Percentiles rank a stretch among this genome's conserved stretches.
Conservation (phyloP, 2,329 filamentous ascomycete species). For the Penicillium brevicompactum region DNA sequence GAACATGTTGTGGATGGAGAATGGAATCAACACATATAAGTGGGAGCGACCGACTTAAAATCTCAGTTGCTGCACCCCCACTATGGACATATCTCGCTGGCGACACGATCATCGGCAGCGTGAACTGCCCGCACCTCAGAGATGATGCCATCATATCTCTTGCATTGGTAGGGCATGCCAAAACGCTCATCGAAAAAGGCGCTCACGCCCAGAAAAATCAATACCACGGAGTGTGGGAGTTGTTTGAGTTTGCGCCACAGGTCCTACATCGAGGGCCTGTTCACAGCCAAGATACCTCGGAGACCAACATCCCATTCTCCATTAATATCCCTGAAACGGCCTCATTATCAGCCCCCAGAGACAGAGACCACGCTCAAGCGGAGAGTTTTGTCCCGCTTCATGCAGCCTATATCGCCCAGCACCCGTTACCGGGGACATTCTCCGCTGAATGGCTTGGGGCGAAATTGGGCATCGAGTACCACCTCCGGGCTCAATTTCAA, state of each 20-base stretch:
- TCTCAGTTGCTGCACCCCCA: slow-evolving; percentile 17
- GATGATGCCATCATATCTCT: slow-evolving; percentile 9
- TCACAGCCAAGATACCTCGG: slow-evolving; percentile 2
- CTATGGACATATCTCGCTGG: slow-evolving; percentile 15
- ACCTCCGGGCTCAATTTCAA: not conserved
- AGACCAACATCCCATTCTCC: slow-evolving; percentile 1
- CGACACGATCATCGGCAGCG: slow-evolving; percentile 20
- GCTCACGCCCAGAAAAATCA: not conserved
- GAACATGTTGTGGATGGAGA: not conserved
- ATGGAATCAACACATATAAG: not conserved
- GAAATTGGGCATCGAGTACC: not conserved
- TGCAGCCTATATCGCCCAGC: not conserved
- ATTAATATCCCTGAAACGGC: not conserved
- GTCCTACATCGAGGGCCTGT: slow-evolving; percentile 3
- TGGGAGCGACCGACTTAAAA: not conserved
- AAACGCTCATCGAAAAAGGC: not conserved
- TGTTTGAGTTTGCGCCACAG: not conserved
- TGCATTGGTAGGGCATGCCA: not conserved
- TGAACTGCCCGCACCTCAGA: slow-evolving; percentile 10
- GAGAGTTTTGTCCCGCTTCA: not conserved
- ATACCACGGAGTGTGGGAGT: not conserved
- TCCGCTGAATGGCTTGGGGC: not conserved
- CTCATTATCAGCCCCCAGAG: not conserved
- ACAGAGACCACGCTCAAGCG: not conserved
- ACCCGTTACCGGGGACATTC: not conserved